Evolutionary conservation across 805 yeast genomes (phyloP).

Genomic region (Wickerhamiella australiensis): DNA sequence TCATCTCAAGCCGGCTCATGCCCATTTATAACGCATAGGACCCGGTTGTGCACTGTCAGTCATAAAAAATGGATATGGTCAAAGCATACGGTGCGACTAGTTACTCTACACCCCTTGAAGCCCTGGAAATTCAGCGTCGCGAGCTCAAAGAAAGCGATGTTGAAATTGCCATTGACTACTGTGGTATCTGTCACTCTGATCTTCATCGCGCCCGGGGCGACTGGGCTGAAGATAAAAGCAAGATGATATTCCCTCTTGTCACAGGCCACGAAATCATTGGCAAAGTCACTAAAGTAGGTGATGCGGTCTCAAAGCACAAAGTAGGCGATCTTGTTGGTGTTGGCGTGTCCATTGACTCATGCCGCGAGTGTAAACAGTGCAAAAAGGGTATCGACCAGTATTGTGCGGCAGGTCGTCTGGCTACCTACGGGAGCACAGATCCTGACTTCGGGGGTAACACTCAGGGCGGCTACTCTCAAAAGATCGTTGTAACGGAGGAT

Average conservation of each 20-base stretch:
- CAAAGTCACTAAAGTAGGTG: slow-evolving; percentile 38
- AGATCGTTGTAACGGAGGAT: slow-evolving; percentile 39
- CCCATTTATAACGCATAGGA: no score
- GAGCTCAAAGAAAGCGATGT: slow-evolving; percentile 25
- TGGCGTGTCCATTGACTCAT: slow-evolving; percentile 58
- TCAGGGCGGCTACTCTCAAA: slow-evolving; percentile 36
- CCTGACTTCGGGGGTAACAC: slow-evolving; percentile 52
- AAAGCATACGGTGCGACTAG: slow-evolving; percentile 8
- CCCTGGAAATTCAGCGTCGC: slow-evolving; percentile 16
- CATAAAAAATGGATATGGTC: not conserved
- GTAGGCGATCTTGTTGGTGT: slow-evolving; percentile 72
- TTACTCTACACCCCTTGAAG: not conserved
- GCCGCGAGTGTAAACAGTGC: slow-evolving; percentile 54
- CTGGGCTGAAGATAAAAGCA: slow-evolving; percentile 33
- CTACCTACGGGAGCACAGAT: slow-evolving; percentile 39
- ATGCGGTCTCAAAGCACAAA: slow-evolving; percentile 37
- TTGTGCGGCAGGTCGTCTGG: slow-evolving; percentile 37
- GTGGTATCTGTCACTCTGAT: slow-evolving; percentile 46
- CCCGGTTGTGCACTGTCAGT: not conserved
- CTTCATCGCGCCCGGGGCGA: slow-evolving; percentile 40
- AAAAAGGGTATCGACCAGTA: slow-evolving; percentile 41
- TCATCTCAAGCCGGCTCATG: no score
- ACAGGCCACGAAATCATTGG: slow-evolving; percentile 41
- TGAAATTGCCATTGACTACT: slow-evolving; percentile 21
- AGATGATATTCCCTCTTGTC: slow-evolving; percentile 27